Percentiles rank a stretch among this genome's conserved stretches.
These are phyloP conservation scores for Kuraishia capsulata DNA, from an alignment of 805 yeast genomes.

Conservation along the genomic window DNA sequence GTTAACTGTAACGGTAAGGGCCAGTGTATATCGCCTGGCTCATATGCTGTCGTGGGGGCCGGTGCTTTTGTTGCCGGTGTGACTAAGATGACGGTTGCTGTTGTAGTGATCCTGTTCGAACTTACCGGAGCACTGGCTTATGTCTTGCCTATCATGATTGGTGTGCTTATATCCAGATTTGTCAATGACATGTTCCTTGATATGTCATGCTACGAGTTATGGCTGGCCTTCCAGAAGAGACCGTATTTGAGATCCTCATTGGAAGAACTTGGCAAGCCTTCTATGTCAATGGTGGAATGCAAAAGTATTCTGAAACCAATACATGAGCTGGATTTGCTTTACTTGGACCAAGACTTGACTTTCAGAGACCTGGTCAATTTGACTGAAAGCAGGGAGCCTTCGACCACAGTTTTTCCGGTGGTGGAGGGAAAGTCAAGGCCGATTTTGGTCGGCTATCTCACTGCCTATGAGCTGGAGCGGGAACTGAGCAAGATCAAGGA, in stretches of 20 bases:
- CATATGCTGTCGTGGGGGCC: constrained; percentile 84
- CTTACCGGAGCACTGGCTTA: constrained; percentile 80
- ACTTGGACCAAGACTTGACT: constrained; percentile 19
- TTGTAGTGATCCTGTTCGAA: constrained; percentile 76
- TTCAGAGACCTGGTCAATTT: constrained; percentile 19
- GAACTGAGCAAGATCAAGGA: constrained; percentile 13
- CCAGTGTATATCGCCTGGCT: constrained; percentile 70
- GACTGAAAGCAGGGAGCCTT: constrained; percentile 5
- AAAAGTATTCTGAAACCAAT: constrained; percentile 24
- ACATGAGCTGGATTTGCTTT: constrained; percentile 19
- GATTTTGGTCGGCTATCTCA: constrained; percentile 32
- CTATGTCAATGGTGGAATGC: constrained; percentile 28
- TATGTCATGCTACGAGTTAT: constrained; percentile 57
- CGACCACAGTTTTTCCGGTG: constrained; percentile 34
- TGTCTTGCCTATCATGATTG: constrained; percentile 77
- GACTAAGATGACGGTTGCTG: constrained; percentile 70
- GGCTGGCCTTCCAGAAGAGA: constrained; percentile 32
- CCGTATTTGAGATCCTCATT: constrained; percentile 32
- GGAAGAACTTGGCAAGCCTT: constrained; percentile 20
- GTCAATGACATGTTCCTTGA: constrained; percentile 54
- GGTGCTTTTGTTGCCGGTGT: constrained; percentile 76
- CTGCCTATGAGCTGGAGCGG: constrained; percentile 24
- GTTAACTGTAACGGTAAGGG: constrained; percentile 27
- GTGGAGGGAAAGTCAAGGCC: constrained; percentile 24
- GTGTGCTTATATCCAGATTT: constrained; percentile 68